Base-by-base conservation (phyloP, 2,329 filamentous ascomycete genomes). In the Chaetomium sp. region DNA sequence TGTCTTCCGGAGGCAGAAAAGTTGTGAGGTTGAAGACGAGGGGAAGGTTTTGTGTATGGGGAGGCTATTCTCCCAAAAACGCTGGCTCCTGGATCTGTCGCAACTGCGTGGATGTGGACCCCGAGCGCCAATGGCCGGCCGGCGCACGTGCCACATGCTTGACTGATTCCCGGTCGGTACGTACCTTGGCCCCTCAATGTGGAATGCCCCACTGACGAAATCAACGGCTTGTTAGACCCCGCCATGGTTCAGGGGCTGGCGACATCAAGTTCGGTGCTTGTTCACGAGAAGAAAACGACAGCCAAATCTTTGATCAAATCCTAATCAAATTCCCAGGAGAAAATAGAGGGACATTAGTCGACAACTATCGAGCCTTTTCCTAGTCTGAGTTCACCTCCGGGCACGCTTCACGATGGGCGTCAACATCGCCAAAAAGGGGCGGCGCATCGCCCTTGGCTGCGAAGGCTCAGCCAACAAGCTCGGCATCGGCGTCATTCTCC, bases 381-480 rank as follows among this genome's bases (percentile, higher is more conserved):
- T 11, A 27, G 9, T 45, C 27, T 27, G 14, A 11, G 11, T 14
- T 52, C 37, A 46, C n/a, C 42, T 36, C 14, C 40, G 14, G 5
- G 14, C 54, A 58, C 63, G 34, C 38, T 43, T 38, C 32, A 66
- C 63, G 48, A 67, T 68, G 62, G 55, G 61, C 38, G 66, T 62
- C 67, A 69, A 62, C 44, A 66, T 63, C 67, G 69, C 59, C 44
- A 67, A 62, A 66, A 72, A 66, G 58, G 67, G 59, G 64, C 71
- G 74, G 55, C 78, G 78, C 67, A 76, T 82, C 60, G 78, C 80
- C 64, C 72, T 84, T 60, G 81, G 81, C 61, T 81, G 78, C 69
- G 94, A 99, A 77, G 92, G 94, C 71, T 96, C 90, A 55, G 94
- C 94, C 73, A 99, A 99, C 79, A 99, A 99, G 74, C 84, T 99